Base-by-base conservation (phyloP, 345 rosid genomes). In the Pistacia vera region DNA sequence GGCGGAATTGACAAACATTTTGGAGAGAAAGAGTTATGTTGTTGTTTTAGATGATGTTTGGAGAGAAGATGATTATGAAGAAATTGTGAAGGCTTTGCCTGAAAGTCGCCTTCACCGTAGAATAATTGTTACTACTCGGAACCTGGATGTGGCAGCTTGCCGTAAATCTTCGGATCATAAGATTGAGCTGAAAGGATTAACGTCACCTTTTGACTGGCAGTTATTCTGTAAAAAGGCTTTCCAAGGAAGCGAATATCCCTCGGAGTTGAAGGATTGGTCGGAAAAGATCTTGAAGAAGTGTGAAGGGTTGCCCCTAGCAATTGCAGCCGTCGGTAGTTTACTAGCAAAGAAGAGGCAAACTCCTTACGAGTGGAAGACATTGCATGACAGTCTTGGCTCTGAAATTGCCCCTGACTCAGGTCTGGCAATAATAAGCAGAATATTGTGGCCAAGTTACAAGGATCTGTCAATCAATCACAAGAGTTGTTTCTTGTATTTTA, bases 1-100 rank as follows among this genome's bases (percentile, higher is more conserved):
- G 33, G 46, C 8, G 1, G 13, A 63, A 63, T 5, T 63, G 66
- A 33, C 8, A 11, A 33, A 63, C 13, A 2, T 57, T 48, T 4
- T 75, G 59, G 55, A 58, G 67, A 51, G 49, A 3, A 36, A 13
- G 44, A 66, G 71, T 41, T 75, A 64, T 9, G 0, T 75, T 9
- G 2, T 80, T 28, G 82, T 75, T 25, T 78, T 80, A 60, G 83
- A 80, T 35, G 70, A 71, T 51, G 0, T 80, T 7, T 71, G 76
- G 70, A 71, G 76, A 2, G 22, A 22, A 30, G 62, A 10, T 17
- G 76, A 48, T 22, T 76, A 59, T 64, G 46, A 33, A 12, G 0
- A 0, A 14, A 60, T 80, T 14, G 30, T 14, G 20, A 9, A 54
- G 5, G 41, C 14, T 18, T 5, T 80, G 14, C 83, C 79, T 5